A percentile compares a stretch with the other conserved stretches of the same genome.
Conservation (phyloP, 345 rosid genomes). For the Gossypium australe region DNA sequence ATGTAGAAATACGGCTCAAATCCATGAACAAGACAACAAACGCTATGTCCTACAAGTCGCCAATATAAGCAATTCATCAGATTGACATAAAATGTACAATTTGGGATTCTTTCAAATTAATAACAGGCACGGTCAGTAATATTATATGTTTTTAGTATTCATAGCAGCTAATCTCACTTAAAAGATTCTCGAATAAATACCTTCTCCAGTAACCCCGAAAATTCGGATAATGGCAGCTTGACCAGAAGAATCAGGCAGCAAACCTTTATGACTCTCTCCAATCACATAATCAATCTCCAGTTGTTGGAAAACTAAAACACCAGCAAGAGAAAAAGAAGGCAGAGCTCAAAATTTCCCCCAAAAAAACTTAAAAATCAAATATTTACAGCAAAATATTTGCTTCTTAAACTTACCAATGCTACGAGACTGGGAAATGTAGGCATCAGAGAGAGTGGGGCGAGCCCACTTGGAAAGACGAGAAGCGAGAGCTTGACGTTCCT, state of each 20-base stretch:
- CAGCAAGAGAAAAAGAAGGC: background rate
- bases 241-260: slow-evolving; percentile 65
- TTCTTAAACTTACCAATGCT: slow-evolving; percentile 44
- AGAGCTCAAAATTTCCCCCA: background rate
- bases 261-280: slow-evolving; percentile 49
- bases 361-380: slow-evolving; percentile 8
- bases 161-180: background rate
- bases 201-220: slow-evolving; percentile 89
- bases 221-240: slow-evolving; percentile 77
- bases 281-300: slow-evolving; percentile 89
- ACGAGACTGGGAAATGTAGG: slow-evolving; percentile 46
- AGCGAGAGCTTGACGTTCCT: slow-evolving; percentile 63
- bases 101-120: background rate
- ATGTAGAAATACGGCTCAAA: slow-evolving; percentile 96
- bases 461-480: slow-evolving; percentile 64
- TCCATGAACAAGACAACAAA: slow-evolving; percentile 92
- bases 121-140: background rate
- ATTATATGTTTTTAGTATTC: background rate
- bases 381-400: background rate
- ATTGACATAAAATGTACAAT: background rate
- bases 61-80: slow-evolving; percentile 2
- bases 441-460: slow-evolving; percentile 65
- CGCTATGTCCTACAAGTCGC: slow-evolving; percentile 65
- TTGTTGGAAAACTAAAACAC: slow-evolving; percentile 69
- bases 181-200: slow-evolving; percentile 21